A percentile compares a stretch with the other conserved stretches of the same genome.
phyloP scores from a whole-genome alignment of 768 basidiomycete genomes.

The Phlegmacium glaucopus region DNA sequence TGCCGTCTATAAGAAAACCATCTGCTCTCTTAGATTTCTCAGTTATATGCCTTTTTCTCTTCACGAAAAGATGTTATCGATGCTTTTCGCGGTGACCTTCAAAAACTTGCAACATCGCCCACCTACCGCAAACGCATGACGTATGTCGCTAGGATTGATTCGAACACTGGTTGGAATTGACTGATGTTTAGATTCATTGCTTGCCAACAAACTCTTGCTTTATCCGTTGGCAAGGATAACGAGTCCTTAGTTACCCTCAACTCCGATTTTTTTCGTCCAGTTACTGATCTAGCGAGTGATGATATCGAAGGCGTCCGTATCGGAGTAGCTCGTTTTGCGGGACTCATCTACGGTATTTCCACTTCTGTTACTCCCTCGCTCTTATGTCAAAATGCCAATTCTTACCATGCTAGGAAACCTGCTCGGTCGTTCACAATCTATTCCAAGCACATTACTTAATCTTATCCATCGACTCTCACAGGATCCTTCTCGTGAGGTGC shows the following conservation, averaged over 20 bases:
- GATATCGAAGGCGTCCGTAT: conserved; percentile 81
- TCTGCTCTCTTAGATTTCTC: conserved; percentile 41
- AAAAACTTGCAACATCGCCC: conserved; percentile 41
- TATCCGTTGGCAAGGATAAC: conserved; percentile 26
- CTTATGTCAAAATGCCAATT: conserved; percentile 5
- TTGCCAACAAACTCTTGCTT: conserved; percentile 63
- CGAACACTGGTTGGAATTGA: conserved; percentile 1
- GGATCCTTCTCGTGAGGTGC: conserved; percentile 61
- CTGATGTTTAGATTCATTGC: conserved; percentile 58
- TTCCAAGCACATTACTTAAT: conserved; percentile 33
- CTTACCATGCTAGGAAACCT: conserved; percentile 25
- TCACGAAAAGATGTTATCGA: conserved; percentile 30
- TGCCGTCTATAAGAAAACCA: conserved; percentile 4
- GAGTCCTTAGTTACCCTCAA: conserved; percentile 36
- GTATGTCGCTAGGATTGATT: conserved; percentile 38
- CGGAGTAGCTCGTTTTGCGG: conserved; percentile 73
- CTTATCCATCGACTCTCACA: conserved; percentile 45
- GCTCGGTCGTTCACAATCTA: conserved; percentile 21
- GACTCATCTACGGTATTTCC: conserved; percentile 50
- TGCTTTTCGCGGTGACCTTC: conserved; percentile 38
- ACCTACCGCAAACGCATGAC: conserved; percentile 66
- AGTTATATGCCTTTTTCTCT: conserved; percentile 39
- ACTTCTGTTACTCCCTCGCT: conserved; percentile 3
- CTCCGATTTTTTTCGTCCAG: conserved; percentile 50
- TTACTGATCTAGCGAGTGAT: conserved; percentile 61